Base-by-base conservation (phyloP, 805 yeast species). In the Yarrowia keelungensis region DNA sequence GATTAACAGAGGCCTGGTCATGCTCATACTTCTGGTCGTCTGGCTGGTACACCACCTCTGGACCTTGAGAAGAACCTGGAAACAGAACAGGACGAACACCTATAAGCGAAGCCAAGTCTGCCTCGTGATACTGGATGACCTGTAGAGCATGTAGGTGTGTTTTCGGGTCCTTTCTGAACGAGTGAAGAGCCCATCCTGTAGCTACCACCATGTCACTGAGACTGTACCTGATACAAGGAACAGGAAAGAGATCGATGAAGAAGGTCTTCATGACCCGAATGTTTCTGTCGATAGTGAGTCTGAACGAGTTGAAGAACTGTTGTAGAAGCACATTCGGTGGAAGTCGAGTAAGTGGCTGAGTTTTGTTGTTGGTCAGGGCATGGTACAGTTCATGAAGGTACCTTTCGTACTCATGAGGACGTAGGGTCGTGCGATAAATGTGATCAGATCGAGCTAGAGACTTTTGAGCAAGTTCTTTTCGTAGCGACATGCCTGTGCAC, bases 251-350 rank as follows among this genome's bases (percentile, higher is more conserved):
- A 11, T 51, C 39, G 42, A 51, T 9, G 26, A 51, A 51, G 42
- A 16, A 51, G n/a, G 56, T 36, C 15, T 16, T 51, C 56, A 51
- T 51, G 56, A 51, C 56, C 5, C 56, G 56, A 36, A 51, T 51
- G 42, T 51, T 51, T 35, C 56, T 35, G 26, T n/a, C 42, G 22
- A 51, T 36, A 3, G 56, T 51, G 41, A 51, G 36, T n/a, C 56
- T 9, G 10, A 51, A 51, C 10, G 56, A 51, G 42, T 51, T 51
- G 42, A 51, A 51, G 56, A 51, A 51, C 26, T 5, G 3, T 8
- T 51, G 56, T 5, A 51, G 56, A 15, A 51, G 56, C 26, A 14
- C 22, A 10, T 51, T 51, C 8, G 42, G 56, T 10, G 56, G 15
- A 2, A 51, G 42, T 16, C 42, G 9, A 2, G 16, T 51, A 14